Percentiles rank a stretch among this genome's conserved stretches.
These are phyloP conservation scores for Raphidocelis subcapitata DNA, from an alignment of 139 green algal species.

Conservation along the genomic window DNA sequence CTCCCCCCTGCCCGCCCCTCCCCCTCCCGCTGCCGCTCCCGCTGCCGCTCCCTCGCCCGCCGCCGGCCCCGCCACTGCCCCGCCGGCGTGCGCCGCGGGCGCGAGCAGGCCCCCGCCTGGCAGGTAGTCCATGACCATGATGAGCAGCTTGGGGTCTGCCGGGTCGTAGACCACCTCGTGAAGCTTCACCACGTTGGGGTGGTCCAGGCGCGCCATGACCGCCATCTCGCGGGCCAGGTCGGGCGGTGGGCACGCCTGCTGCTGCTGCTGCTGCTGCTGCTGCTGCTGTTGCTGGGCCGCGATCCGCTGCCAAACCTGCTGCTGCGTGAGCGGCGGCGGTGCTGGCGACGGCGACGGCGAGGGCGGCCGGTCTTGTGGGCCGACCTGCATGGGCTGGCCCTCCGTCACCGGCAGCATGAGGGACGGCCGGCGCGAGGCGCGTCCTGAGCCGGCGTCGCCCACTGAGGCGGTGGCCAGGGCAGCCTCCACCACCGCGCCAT, in stretches of 20 bases:
- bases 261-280: background rate
- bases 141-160: conserved; percentile 50
- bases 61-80: background rate
- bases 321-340: background rate
- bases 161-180: conserved; percentile 64
- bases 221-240: conserved; percentile 37
- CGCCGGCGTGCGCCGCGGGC: background rate
- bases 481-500: too few relatives aligned
- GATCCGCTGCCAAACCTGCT: background rate
- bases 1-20: background rate
- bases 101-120: conserved; percentile 57
- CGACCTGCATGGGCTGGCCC: background rate
- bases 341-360: background rate
- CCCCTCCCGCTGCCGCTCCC: background rate
- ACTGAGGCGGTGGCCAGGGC: too few relatives aligned
- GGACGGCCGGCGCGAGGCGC: background rate
- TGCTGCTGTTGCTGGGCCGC: background rate
- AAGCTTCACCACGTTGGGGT: conserved; percentile 46
- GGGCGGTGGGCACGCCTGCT: background rate
- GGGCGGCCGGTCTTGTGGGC: background rate
- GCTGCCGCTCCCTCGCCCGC: background rate
- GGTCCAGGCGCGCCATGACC: conserved; percentile 49
- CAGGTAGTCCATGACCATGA: conserved; percentile 84
- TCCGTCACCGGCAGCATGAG: background rate
- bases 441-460: too few relatives aligned